These are phyloP conservation scores for Flaveria brownii DNA, from an alignment of 129 eudicot species.

Conservation along the genomic window DNA sequence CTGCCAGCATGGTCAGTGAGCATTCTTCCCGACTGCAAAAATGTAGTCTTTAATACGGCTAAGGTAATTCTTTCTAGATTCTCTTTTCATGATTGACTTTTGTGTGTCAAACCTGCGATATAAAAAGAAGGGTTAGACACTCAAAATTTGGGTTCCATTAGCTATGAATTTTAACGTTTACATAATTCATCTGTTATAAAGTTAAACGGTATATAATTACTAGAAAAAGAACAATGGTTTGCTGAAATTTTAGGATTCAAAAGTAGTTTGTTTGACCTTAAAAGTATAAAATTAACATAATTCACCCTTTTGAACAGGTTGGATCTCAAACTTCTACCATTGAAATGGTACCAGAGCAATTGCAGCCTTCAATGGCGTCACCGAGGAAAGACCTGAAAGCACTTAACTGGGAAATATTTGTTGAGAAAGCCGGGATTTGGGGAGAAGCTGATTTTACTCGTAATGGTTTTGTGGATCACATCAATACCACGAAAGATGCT, in stretches of 20 bases:
- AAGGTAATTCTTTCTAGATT: slow-evolving; percentile 52
- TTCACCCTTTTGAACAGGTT: slow-evolving; percentile 46
- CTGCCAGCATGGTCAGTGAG: slow-evolving; percentile 99
- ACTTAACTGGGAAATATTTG: slow-evolving; percentile 67
- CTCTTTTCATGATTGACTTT: slow-evolving; percentile 13
- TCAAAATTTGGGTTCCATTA: not conserved
- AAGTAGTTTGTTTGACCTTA: slow-evolving; percentile 24
- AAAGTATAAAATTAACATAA: not conserved
- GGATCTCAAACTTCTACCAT: slow-evolving; percentile 66
- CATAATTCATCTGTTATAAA: not conserved
- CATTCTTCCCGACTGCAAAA: slow-evolving; percentile 98
- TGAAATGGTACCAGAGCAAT: slow-evolving; percentile 70
- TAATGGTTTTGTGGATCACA: slow-evolving; percentile 88
- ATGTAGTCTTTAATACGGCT: slow-evolving; percentile 85
- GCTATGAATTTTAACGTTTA: not conserved
- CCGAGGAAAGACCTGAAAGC: slow-evolving; percentile 56
- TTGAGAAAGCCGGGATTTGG: slow-evolving; percentile 79
- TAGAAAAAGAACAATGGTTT: not conserved
- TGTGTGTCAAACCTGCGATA: slow-evolving; percentile 19
- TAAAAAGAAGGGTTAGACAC: not conserved
- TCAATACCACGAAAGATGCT: slow-evolving; percentile 87
- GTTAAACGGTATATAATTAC: not conserved
- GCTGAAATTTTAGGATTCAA: not conserved
- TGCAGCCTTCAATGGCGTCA: slow-evolving; percentile 52
- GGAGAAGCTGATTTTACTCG: slow-evolving; percentile 65